Evolutionary conservation across 2,329 filamentous ascomycete genomes (phyloP).

Genomic region (Byssochlamys sp.): DNA sequence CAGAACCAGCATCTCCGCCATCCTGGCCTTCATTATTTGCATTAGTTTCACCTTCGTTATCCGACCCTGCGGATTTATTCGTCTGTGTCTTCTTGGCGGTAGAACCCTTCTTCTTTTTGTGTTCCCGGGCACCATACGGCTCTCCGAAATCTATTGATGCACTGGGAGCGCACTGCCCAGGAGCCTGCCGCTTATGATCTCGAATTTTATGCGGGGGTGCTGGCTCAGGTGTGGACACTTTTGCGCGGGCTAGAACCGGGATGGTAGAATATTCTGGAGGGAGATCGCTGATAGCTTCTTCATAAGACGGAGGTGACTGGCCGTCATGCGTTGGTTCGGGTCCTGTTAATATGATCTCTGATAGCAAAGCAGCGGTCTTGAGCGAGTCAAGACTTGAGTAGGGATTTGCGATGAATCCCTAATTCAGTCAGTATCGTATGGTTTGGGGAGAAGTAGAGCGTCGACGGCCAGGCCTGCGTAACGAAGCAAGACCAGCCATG

Average conservation of each 20-base stretch:
- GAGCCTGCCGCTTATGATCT: constrained; percentile 3
- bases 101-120: constrained; percentile 22
- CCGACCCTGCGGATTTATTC: constrained; percentile 10
- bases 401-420: not conserved
- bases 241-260: constrained; percentile 18
- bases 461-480: not conserved
- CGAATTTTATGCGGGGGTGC: constrained; percentile 6
- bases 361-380: constrained; percentile 2
- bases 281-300: constrained; percentile 22
- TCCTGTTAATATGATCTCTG: constrained; percentile 3
- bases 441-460: not conserved
- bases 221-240: constrained; percentile 4
- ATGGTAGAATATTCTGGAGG: constrained; percentile 25
- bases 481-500: not conserved
- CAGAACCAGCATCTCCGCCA: constrained; percentile 24
- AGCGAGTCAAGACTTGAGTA: not conserved
- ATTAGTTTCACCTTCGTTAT: constrained; percentile 22
- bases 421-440: not conserved
- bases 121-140: constrained; percentile 20
- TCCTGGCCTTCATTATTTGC: constrained; percentile 30
- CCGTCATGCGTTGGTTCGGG: constrained; percentile 12
- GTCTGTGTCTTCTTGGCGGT: constrained; percentile 8
- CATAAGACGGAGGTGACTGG: constrained; percentile 22
- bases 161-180: constrained; percentile 5
- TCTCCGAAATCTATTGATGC: constrained; percentile 17